Percentiles rank a stretch among this genome's conserved stretches.
Conservation (phyloP, 192 early-diverging fungal genomes). For the Dissophora globulifera region DNA sequence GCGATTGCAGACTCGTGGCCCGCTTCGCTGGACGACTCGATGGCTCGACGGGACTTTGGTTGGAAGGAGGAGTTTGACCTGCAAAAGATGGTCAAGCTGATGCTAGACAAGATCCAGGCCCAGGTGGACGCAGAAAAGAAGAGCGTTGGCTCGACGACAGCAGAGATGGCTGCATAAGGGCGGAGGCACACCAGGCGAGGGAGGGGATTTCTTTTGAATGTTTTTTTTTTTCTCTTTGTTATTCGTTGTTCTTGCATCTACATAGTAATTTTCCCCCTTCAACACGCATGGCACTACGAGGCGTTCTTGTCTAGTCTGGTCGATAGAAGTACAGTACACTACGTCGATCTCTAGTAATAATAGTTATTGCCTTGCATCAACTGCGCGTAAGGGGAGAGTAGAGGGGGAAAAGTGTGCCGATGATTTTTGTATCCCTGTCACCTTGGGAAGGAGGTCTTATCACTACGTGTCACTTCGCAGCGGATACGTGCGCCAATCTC, state of each 20-base stretch:
- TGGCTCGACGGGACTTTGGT: constrained; percentile 70
- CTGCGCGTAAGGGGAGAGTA: too few species aligned
- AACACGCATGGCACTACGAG: background rate
- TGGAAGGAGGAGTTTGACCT: constrained; percentile 71
- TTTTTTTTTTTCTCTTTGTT: background rate
- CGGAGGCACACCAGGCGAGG: too few species aligned
- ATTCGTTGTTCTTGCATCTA: background rate
- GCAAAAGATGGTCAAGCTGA: constrained; percentile 66
- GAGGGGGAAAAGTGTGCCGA: too few species aligned
- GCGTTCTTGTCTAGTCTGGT: background rate
- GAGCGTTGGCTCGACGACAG: constrained; percentile 12
- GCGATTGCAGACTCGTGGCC: constrained; percentile 77
- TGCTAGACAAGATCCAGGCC: constrained; percentile 66
- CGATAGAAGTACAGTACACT: too few species aligned
- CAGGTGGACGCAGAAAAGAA: constrained; percentile 55
- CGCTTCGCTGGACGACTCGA: constrained; percentile 65
- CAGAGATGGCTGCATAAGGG: constrained; percentile 34
- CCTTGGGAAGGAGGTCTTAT: too few species aligned
- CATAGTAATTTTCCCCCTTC: background rate
- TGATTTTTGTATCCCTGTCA: too few species aligned
- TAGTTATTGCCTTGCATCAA: too few species aligned
- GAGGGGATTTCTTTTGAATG: background rate
- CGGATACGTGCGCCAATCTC: too few species aligned
- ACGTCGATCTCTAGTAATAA: too few species aligned
- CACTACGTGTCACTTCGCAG: too few species aligned